Evolutionary conservation across 2,329 filamentous ascomycete genomes (phyloP).

Genomic region (Sphaerulina vaccinii): DNA sequence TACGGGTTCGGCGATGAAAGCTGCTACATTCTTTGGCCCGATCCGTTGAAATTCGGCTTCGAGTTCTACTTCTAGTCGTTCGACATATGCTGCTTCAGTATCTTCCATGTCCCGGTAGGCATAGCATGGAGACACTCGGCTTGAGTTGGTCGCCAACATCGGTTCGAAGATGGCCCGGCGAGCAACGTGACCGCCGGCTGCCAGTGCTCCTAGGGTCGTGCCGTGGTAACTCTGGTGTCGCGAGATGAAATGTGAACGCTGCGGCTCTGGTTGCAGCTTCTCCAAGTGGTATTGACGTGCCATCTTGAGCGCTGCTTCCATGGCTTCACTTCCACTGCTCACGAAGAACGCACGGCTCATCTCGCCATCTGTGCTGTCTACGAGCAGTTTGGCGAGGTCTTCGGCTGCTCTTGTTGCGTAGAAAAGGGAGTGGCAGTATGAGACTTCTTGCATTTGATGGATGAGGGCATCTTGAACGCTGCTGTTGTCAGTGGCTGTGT

Average conservation of each 20-base stretch:
- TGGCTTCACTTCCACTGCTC: slow-evolving; percentile 63
- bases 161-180: slow-evolving; percentile 62
- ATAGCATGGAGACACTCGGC: slow-evolving; percentile 65
- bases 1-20: slow-evolving; percentile 71
- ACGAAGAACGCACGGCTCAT: slow-evolving; percentile 58
- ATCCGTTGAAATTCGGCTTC: slow-evolving; percentile 64
- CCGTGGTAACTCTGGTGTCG: slow-evolving; percentile 69
- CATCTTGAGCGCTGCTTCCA: slow-evolving; percentile 68
- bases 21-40: slow-evolving; percentile 65
- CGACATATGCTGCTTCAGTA: slow-evolving; percentile 59
- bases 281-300: slow-evolving; percentile 66
- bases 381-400: slow-evolving; percentile 52
- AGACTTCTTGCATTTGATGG: slow-evolving; percentile 57
- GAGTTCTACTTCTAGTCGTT: slow-evolving; percentile 61
- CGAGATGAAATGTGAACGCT: slow-evolving; percentile 62
- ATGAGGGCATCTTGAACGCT: slow-evolving; percentile 59
- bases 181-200: slow-evolving; percentile 60
- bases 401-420: slow-evolving; percentile 57
- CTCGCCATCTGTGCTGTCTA: slow-evolving; percentile 51
- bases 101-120: slow-evolving; percentile 55
- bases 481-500: neutral
- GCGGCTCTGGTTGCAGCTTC: slow-evolving; percentile 51
- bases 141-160: slow-evolving; percentile 54
- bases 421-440: slow-evolving; percentile 60
- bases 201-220: slow-evolving; percentile 65